Evolutionary conservation across 2,329 filamentous ascomycete genomes (phyloP), one percentile per base, ranked within the genome.

Genomic region (Emergomyces africanus): DNA sequence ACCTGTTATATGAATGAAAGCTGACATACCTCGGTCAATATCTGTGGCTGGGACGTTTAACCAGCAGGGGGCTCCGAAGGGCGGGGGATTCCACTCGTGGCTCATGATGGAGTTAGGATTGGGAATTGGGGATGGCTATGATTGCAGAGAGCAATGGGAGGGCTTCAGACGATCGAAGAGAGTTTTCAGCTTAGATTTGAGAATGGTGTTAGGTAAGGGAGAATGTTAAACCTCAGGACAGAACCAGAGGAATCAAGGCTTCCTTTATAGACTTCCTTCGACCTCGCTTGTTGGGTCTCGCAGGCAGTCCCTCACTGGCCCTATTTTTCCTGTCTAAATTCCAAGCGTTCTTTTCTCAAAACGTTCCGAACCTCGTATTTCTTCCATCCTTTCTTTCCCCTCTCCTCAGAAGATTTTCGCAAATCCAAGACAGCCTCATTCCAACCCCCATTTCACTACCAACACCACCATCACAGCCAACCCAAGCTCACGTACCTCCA

Each of bases 41-140:
- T 67, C 62, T 9, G 59, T 62, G 37, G 60, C 65, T 25, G 65
- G 60, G 51, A 67, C 61, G 30, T 66, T 64, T 50, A 66, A 61
- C 64, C 64, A 67, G 59, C 64, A 66, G 37, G 64, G 62, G 30
- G 64, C 60, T 23, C 66, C 66, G 39, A 57, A 57, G 25, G 61
- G 59, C 0, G 63, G 65, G 18, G 65, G 64, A 12, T 57, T 64
- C 64, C 64, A 66, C 25, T 41, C 12, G 23, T 28, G n/a, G 30
- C 41, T 14, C 54, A 57, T 53, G 35, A 49, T 49, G 30, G 1
- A 9, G 30, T 50, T 44, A 25, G 33, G n/a, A 4, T 25, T 50
- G 42, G 30, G 25, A 20, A 35, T n/a, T 18, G 37, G 54, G 30
- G 28, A 25, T 46, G 14, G 10, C 10, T 57, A 3, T 41, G 35